A percentile compares a stretch with the other conserved stretches of the same genome.
phyloP scores from a whole-genome alignment of 495 filamentous ascomycete genomes.

The Lentithecium fluviatile region DNA sequence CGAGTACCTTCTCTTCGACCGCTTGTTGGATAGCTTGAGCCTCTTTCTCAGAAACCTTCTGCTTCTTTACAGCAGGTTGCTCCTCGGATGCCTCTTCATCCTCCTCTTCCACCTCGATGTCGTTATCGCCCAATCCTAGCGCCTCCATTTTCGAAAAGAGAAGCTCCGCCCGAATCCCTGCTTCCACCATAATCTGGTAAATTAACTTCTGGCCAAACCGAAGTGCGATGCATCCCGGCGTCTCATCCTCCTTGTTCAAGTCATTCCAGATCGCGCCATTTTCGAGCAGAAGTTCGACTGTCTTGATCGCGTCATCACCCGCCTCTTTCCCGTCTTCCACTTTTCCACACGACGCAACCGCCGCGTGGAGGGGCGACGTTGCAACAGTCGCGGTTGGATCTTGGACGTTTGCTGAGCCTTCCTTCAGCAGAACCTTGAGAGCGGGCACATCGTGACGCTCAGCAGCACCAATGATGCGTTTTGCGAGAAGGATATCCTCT shows the following conservation, averaged over 20 bases:
- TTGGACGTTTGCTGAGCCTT: conserved; percentile 31
- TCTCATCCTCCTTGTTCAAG: conserved; percentile 79
- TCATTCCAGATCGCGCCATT: conserved; percentile 98
- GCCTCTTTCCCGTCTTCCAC: conserved; percentile 42
- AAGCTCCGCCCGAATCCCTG: conserved; percentile 87
- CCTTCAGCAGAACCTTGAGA: conserved; percentile 21
- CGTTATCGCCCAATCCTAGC: conserved; percentile 63
- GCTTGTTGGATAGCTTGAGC: conserved; percentile 10
- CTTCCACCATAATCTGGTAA: conserved; percentile 84
- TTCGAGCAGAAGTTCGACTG: conserved; percentile 74
- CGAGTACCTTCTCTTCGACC: conserved; percentile 16
- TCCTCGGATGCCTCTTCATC: conserved; percentile 44
- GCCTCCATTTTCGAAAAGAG: conserved; percentile 60
- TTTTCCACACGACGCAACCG: conserved; percentile 76
- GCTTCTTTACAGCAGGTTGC: conserved; percentile 45
- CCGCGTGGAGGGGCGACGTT: conserved; percentile 71
- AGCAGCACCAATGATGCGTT: conserved; percentile 30
- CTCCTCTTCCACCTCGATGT: conserved; percentile 49
- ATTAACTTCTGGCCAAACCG: conserved; percentile 66
- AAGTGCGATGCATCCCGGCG: conserved; percentile 82
- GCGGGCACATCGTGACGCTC: conserved; percentile 26
- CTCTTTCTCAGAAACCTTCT: conserved; percentile 36
- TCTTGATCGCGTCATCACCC: conserved; percentile 57
- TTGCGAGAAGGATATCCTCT: conserved; percentile 27
- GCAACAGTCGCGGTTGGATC: conserved; percentile 23